Evolutionary conservation across 768 basidiomycete genomes (phyloP), one percentile per base, ranked within the genome.

Genomic region (Panus rudis): DNA sequence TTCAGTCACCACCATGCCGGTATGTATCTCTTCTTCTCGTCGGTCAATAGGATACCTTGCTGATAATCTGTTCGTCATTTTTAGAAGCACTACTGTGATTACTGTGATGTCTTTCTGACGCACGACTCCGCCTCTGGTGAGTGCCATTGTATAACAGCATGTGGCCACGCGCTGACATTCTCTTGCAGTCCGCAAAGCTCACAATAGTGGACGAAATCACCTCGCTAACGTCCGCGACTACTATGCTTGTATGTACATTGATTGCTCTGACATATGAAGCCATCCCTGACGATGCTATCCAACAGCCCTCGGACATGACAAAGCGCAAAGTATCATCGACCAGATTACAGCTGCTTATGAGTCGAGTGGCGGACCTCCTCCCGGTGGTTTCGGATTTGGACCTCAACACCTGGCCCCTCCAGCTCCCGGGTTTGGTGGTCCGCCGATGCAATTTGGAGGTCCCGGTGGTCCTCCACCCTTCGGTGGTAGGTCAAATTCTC

Each of bases 281-380:
- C 12, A 21, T 42, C 28, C 30, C 47, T 52, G 24, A 63, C 24
- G 25, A 43, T 51, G n/a, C 12, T 43, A 37, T 33, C 45, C 44
- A 17, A 26, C 53, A 89, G 86, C 86, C 2, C 77, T 90, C 43
- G 86, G 86, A 43, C 92, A 97, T 65, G 93, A 98, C 75, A 94
- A 94, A 64, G 93, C 94, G 14, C 96, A 99, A 64, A 91, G 70
- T 55, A 92, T 98, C 61, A 98, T 99, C 61, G 94, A 99, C 75
- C 90, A 94, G 64, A 98, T 99, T 64, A 93, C 92, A 27, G 81
- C 86, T 17, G 82, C 87, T 20, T 96, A 94, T 58, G 94, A 98
- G 65, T 76, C 75, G 22, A 81, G 86, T 32, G 81, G 82, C 40
- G 86, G 86, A 2, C 89, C 88, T 30, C 89, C 89, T 51, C 86